These are phyloP conservation scores for Penicillium rolfsii DNA, from an alignment of 2,329 filamentous ascomycete genomes.

Conservation along the genomic window DNA sequence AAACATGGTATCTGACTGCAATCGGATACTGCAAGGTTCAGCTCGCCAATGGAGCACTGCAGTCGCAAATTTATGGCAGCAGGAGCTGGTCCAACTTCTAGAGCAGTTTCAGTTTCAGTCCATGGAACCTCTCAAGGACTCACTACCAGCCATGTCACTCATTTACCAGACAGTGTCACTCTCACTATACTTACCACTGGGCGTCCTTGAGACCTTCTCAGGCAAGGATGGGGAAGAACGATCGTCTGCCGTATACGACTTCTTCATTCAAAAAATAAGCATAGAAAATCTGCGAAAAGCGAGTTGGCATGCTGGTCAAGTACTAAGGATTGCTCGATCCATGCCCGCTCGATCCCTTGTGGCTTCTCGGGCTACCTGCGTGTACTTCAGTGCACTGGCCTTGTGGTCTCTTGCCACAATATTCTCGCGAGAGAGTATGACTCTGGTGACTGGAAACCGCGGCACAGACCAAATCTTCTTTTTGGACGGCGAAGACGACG, in stretches of 20 bases:
- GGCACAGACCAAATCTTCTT: neutral
- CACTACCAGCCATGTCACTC: neutral
- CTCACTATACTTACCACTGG: neutral
- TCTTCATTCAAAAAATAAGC: neutral
- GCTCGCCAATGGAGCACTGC: neutral
- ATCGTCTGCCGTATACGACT: neutral
- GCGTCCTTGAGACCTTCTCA: neutral
- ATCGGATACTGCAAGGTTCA: neutral
- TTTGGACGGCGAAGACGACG: neutral
- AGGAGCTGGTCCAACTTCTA: neutral
- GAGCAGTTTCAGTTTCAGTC: neutral
- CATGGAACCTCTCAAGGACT: neutral
- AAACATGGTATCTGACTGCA: neutral
- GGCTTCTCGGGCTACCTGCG: neutral
- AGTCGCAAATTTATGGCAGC: conserved; percentile 2
- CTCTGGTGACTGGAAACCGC: neutral
- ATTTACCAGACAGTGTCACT: neutral
- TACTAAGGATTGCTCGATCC: neutral
- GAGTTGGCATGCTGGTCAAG: neutral
- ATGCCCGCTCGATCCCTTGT: neutral
- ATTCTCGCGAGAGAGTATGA: neutral
- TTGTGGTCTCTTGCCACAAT: neutral
- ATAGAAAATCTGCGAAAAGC: neutral
- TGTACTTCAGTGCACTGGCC: neutral
- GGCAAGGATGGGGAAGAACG: neutral